phyloP scores from a whole-genome alignment of 495 filamentous ascomycete species.

The Xylaria castorea region DNA sequence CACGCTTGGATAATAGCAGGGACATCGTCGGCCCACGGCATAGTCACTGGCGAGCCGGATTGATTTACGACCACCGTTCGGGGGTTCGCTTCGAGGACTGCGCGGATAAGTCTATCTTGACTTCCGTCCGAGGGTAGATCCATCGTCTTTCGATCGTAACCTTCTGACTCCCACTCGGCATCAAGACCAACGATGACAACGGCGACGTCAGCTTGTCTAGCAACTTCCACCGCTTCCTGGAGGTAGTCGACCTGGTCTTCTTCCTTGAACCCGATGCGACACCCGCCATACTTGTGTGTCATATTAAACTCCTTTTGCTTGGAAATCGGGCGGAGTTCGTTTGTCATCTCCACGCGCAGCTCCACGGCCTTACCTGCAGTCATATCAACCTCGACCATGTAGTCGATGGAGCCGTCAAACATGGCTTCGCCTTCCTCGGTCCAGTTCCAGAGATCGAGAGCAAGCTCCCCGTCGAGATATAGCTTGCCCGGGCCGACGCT shows the following conservation, averaged over 20 bases:
- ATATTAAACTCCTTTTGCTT: slow-evolving; percentile 58
- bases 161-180: slow-evolving; percentile 88
- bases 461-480: slow-evolving; percentile 69
- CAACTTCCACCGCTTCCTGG: slow-evolving; percentile 71
- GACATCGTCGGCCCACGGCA: slow-evolving; percentile 78
- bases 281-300: slow-evolving; percentile 71
- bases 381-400: slow-evolving; percentile 60
- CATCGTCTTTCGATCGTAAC: slow-evolving; percentile 84
- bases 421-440: slow-evolving; percentile 69
- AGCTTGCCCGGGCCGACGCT: slow-evolving; percentile 76
- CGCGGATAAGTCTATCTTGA: slow-evolving; percentile 76
- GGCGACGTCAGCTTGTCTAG: slow-evolving; percentile 73
- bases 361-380: slow-evolving; percentile 55
- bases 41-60: slow-evolving; percentile 81
- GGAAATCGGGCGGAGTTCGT: slow-evolving; percentile 61
- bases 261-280: slow-evolving; percentile 77
- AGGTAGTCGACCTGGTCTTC: slow-evolving; percentile 73
- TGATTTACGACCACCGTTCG: slow-evolving; percentile 81
- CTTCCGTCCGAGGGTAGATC: slow-evolving; percentile 73
- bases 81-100: slow-evolving; percentile 73
- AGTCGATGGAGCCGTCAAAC: slow-evolving; percentile 64
- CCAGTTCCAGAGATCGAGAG: slow-evolving; percentile 78
- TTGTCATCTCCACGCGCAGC: slow-evolving; percentile 64
- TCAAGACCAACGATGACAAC: slow-evolving; percentile 82
- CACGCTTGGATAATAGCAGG: slow-evolving; percentile 77